Conservation (phyloP, 257 asterid species). For the Ilex asprella region DNA sequence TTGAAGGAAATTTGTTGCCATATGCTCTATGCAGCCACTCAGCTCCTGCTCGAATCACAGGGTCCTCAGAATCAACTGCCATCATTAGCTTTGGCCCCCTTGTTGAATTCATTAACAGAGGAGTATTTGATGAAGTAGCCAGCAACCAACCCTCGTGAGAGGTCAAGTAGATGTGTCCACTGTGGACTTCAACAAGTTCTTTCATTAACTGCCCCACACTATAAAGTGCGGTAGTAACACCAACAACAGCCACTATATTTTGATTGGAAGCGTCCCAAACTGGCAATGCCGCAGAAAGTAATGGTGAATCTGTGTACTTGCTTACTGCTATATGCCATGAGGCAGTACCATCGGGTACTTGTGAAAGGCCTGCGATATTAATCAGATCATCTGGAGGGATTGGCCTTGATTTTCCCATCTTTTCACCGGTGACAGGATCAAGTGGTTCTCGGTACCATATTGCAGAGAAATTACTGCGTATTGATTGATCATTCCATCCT, state of each 20-base stretch:
- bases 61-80: constrained; percentile 68
- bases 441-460: constrained; percentile 77
- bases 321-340: constrained; percentile 95
- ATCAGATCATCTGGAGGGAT: constrained; percentile 78
- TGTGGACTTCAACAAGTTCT: constrained; percentile 81
- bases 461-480: constrained; percentile 62
- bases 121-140: constrained; percentile 74
- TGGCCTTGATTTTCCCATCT: constrained; percentile 43
- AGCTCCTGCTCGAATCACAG: constrained; percentile 70
- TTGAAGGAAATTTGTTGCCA: constrained; percentile 50
- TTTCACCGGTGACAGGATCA: constrained; percentile 66
- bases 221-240: constrained; percentile 82
- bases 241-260: constrained; percentile 85
- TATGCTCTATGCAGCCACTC: constrained; percentile 50
- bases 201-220: constrained; percentile 91
- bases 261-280: constrained; percentile 66
- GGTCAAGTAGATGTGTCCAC: constrained; percentile 84
- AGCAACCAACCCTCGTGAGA: constrained; percentile 94
- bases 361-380: constrained; percentile 86
- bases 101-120: constrained; percentile 57
- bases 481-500: constrained; percentile 85
- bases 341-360: constrained; percentile 86
- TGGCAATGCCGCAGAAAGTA: constrained; percentile 90
- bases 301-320: constrained; percentile 71
- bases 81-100: constrained; percentile 64